Base-by-base conservation (phyloP, 2,329 filamentous ascomycete species). In the Scolecobasidium constrictum region DNA sequence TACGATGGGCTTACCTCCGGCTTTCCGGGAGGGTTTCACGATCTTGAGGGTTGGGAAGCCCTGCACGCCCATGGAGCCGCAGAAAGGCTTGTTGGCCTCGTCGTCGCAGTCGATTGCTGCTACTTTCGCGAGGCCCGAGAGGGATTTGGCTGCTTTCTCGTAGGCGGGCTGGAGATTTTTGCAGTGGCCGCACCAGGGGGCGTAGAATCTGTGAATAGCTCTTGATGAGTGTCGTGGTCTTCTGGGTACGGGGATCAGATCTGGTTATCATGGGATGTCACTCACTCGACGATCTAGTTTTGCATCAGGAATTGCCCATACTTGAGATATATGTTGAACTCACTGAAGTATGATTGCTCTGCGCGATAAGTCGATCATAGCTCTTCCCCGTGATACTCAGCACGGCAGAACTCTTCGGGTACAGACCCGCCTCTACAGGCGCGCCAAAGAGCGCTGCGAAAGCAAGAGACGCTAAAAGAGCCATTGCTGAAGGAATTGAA, bases 31-130 rank as follows among this genome's bases (percentile, higher is more conserved):
- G 0, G 92, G 92, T 17, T 78, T 80, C 42, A 96, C 78, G 38
- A 94, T 90, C 72, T 98, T 98, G 50, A 98, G 71, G 1, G 92
- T 96, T 1, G 92, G 92, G 66, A 95, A 98, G 46, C 92, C 92
- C 65, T 94, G 73, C 4, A 98, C 77, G 43, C 87, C 90, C 76
- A 95, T 84, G 51, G 72, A 66, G 37, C 81, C 78, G 61, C 92
- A 98, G 52, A 95, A 75, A 2, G 72, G 70, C 69, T 96, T 96
- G 73, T 96, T 98, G 50, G 71, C 66, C 42, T 95, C 90, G 22
- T 94, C 87, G 56, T 98, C 90, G 63, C 92, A 98, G 64, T 98
- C 84, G 50, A 98, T 72, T 43, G 93, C 92, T 38, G 86, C 92
- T 34, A 98, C 90, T 56, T 94, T 93, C 54, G 87, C 92, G 12